Evolutionary conservation across 1,139 yeast species (phyloP).

Genomic region (Zygosaccharomyces pseudobailii): DNA sequence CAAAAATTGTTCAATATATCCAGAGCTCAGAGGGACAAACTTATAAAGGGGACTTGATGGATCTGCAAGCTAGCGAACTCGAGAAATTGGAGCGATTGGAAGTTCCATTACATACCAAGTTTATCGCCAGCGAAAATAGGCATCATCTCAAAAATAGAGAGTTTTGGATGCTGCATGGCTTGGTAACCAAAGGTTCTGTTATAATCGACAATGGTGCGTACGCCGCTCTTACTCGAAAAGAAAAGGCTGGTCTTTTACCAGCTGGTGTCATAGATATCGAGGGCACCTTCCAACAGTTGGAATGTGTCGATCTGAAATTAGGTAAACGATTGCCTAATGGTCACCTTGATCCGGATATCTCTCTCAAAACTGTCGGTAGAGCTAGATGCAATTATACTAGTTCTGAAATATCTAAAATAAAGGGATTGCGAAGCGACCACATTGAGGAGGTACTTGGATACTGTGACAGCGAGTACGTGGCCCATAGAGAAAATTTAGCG

Average conservation of each 20-base stretch:
- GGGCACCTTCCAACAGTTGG: slow-evolving; percentile 83
- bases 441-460: slow-evolving; percentile 74
- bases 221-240: slow-evolving; percentile 73
- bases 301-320: slow-evolving; percentile 74
- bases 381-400: slow-evolving; percentile 90
- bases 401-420: slow-evolving; percentile 67
- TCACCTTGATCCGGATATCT: slow-evolving; percentile 38
- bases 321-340: slow-evolving; percentile 42
- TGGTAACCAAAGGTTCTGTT: slow-evolving; percentile 73
- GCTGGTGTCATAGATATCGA: slow-evolving; percentile 78
- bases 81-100: slow-evolving; percentile 29
- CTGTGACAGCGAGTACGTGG: slow-evolving; percentile 88
- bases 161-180: slow-evolving; percentile 92
- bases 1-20: slow-evolving; percentile 69
- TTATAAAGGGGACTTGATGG: slow-evolving; percentile 33
- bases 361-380: slow-evolving; percentile 64
- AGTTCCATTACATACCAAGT: slow-evolving; percentile 84
- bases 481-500: slow-evolving; percentile 88
- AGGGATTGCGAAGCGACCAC: slow-evolving; percentile 73
- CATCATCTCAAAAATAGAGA: slow-evolving; percentile 71
- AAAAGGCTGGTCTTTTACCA: slow-evolving; percentile 89
- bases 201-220: slow-evolving; percentile 84
- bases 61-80: slow-evolving; percentile 38
- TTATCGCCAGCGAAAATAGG: slow-evolving; percentile 61
- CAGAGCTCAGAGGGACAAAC: slow-evolving; percentile 37